Base-by-base conservation (phyloP, 163 green algal genomes). In the Volvox carteri region DNA sequence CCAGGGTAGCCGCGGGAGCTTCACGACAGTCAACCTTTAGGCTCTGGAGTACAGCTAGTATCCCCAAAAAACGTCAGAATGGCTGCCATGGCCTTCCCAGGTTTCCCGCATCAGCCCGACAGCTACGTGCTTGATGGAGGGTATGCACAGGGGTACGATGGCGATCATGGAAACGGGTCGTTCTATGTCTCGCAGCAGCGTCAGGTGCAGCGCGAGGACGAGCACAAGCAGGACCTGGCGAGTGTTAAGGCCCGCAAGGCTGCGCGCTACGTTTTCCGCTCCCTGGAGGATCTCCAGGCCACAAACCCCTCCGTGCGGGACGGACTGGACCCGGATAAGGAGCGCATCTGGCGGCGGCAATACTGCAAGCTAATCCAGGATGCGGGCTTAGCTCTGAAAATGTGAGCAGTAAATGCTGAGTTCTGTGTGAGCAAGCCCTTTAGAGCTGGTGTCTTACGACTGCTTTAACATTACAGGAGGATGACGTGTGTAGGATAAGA, bases 311-410 rank as follows among this genome's bases (percentile, higher is more conserved):
- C 84, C 21, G n/a, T 91, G 1, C 81, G 54, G 70, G 91, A 95
- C 46, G 92, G 92, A 4, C 33, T 95, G 33, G 79, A 92, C 39
- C 70, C 81, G 2, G 77, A 87, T 54, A 92, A 87, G 87, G 90
- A 93, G 73, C 65, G 46, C 0, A 70, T 76, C 9, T 93, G 78
- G 79, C 85, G 91, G 11, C 72, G 90, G 11, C 80, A 93, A 75
- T 93, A 92, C 44, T 89, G 81, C 9, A 84, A 90, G 33, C 74
- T 95, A 35, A 92, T 95, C n/a, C 81, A 85, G 39, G 90, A 94
- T 2, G 86, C 92, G 2, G 92, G 92, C 37, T 78, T 81, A 28
- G 54, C 21, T 4, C 70, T 95, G 11, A 54, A 62, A 28, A 91
- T 95, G 92, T 95, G 52, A 92, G 92, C 58, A 23, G 67, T n/a